Base-by-base conservation (phyloP, 2,329 filamentous ascomycete genomes). In the Penicillium sp. region DNA sequence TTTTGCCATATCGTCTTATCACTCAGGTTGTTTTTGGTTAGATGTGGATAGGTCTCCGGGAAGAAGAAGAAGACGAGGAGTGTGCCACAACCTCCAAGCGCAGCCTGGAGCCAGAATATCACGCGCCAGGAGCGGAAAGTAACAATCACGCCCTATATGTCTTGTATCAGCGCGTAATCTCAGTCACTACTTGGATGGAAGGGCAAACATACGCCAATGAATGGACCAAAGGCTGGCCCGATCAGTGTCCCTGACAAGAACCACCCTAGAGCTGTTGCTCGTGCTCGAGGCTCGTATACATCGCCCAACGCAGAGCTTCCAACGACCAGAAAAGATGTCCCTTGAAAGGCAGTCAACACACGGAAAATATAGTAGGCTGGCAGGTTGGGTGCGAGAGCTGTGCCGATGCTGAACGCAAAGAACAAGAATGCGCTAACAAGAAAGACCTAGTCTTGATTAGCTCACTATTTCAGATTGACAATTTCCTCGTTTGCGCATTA, bases 41-140 rank as follows among this genome's bases (percentile, higher is more conserved):
- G 84, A 56, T 82, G 79, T 53, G 87, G 86, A 47, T 89, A 87
- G 0, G 88, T 92, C 68, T 92, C 88, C 0, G 87, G 86, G 10
- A 91, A 79, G 11, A 90, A 74, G 61, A 89, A 84, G 60, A 84
- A 80, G 30, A 88, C 80, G 0, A 86, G 79, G 0, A 85, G 18
- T 0, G 80, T 76, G 0, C 83, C 85, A 0, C 81, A 66, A 2
- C 81, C 87, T 0, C 85, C 85, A 6, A 91, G 77, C 0, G 81
- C 88, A 0, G 85, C 84, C 66, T 91, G 88, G 0, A 92, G 76
- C 85, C 87, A 91, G 74, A 91, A 91, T 49, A 91, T 90, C 39
- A 83, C 82, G 16, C 87, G 80, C 89, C 89, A 93, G 2, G 79
- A 82, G 7, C 80, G 78, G 70, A 84, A 91, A 0, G 88, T 91